Evolutionary conservation across 116 monocot species (phyloP).

Genomic region (Dioscorea cayenensis): DNA sequence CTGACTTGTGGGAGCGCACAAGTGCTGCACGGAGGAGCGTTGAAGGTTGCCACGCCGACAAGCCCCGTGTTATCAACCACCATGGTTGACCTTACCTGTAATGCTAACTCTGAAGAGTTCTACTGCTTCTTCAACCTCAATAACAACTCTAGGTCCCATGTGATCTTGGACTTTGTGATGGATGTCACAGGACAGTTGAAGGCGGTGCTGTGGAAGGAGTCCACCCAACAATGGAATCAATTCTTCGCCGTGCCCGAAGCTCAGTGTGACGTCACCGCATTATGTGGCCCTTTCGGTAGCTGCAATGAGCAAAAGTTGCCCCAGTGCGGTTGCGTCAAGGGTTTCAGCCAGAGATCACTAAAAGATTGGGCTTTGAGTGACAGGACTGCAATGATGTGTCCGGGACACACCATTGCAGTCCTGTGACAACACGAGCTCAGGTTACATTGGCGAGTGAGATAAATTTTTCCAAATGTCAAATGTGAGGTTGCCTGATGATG

Average conservation of each 20-base stretch:
- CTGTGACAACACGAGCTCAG: conserved; percentile 1
- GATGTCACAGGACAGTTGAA: conserved; percentile 14
- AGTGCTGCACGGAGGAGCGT: neutral
- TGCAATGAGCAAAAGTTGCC: neutral
- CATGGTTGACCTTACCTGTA: too few relatives aligned
- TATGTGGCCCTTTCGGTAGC: conserved; percentile 26
- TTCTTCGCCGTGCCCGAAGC: conserved; percentile 5
- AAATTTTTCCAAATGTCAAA: neutral
- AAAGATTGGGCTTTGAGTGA: conserved; percentile 12
- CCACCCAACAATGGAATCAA: conserved; percentile 4
- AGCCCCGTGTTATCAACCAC: conserved; percentile 13
- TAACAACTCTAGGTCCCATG: too few relatives aligned
- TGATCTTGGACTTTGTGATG: neutral
- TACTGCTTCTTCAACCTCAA: too few relatives aligned
- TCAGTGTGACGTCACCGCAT: conserved; percentile 8
- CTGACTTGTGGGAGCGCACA: too few relatives aligned
- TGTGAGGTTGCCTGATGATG: neutral
- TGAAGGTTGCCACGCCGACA: conserved; percentile 12
- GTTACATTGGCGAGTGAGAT: neutral
- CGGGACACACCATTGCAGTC: conserved; percentile 2
- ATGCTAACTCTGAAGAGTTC: too few relatives aligned
- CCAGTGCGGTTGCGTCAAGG: conserved; percentile 8
- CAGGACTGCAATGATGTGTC: too few relatives aligned
- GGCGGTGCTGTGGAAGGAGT: conserved; percentile 1
- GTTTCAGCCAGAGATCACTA: neutral